Evolutionary conservation across 768 basidiomycete species (phyloP).

Genomic region (Mycena vulgaris): DNA sequence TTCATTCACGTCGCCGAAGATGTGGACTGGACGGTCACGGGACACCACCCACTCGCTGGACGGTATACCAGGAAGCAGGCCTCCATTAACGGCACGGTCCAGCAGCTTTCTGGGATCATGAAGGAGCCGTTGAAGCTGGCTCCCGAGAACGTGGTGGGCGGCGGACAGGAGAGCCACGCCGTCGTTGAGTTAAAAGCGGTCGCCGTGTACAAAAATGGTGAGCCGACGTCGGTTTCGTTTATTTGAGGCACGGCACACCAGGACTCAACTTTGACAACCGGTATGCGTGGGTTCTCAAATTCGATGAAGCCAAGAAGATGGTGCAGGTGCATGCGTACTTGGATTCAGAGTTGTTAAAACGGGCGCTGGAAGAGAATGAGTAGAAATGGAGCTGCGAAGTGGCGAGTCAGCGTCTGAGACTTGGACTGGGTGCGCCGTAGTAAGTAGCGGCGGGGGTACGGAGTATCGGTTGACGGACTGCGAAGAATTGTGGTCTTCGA

Average conservation of each 20-base stretch:
- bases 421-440: no score
- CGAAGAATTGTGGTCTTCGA: no score
- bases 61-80: not conserved
- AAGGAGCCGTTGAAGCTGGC: not conserved
- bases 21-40: constrained; percentile 4
- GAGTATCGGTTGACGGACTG: no score
- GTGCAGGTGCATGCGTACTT: not conserved
- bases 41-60: not conserved
- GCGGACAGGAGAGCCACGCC: not conserved
- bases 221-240: not conserved
- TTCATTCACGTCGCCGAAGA: not conserved
- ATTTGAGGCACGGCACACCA: not conserved
- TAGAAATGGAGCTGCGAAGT: not conserved
- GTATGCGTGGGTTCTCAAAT: not conserved
- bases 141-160: not conserved
- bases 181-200: not conserved
- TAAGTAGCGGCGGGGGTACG: no score
- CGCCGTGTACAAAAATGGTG: constrained; percentile 1
- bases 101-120: not conserved
- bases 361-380: constrained; percentile 1
- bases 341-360: not conserved
- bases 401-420: no score
- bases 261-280: not conserved
- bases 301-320: not conserved
- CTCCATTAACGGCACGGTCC: not conserved